Base-by-base conservation (phyloP, 2,329 filamentous ascomycete species). In the Aspergillus sp. region DNA sequence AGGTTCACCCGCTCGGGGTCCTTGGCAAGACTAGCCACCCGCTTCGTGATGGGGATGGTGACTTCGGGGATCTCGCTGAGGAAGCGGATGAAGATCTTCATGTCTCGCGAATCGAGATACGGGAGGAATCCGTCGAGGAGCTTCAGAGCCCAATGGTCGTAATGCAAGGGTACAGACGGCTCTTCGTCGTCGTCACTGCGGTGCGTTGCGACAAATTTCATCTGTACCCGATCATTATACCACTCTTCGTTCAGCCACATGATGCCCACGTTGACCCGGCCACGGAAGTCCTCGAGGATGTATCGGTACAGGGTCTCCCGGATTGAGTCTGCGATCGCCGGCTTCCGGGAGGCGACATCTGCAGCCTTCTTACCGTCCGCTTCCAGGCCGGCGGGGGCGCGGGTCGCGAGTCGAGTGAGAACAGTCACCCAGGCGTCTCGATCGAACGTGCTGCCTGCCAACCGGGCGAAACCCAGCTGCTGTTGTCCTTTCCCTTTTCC, bases 171-270 rank as follows among this genome's bases (percentile, higher is more conserved):
- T 14, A 73, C 64, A 3, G 63, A 64, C 31, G 81, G 66, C 3
- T 82, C 78, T 6, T 80, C 79, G 38, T 80, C 76, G 10, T 69
- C 68, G 45, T 67, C 71, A 31, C 70, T 71, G n/a, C 67, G 65
- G 49, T 71, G 77, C 52, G 58, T 69, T 45, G 75, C 58, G 76
- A 73, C 70, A 47, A 68, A 61, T 54, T 73, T 75, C 42, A 75
- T 67, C 49, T 80, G 76, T 29, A 91, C 72, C 41, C 79, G 85
- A 69, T 97, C 93, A 64, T 92, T 95, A 72, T 96, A 97, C 93
- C 94, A 99, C 73, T 99, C 94, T 71, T 99, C 94, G 63, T 88
- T 96, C 14, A 99, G 80, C 94, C 94, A 99, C 6, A 88, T 87
- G 47, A 97, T 91, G 1, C 91, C 93, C 19, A 94, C 83, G 61